Percentiles rank a stretch among this genome's conserved stretches.
Evolutionary conservation across 2,329 filamentous ascomycete genomes (phyloP).

Genomic region (Chaetothyriales sp.): DNA sequence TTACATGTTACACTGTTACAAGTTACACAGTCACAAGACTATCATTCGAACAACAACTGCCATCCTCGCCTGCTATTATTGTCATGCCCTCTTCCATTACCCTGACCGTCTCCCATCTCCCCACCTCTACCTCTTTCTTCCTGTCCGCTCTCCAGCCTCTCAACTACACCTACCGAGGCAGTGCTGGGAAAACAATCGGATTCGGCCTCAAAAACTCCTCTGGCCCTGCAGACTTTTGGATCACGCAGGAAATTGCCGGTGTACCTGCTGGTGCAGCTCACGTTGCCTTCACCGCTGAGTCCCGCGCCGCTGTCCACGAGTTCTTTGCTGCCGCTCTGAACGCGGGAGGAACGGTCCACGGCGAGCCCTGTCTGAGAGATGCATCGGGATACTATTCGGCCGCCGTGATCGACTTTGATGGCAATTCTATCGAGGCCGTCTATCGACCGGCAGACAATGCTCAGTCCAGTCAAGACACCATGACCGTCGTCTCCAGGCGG

Average conservation of each 20-base stretch:
- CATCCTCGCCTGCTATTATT: not conserved
- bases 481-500: not conserved
- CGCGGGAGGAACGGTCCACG: slow-evolving; percentile 46
- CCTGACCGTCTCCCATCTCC: slow-evolving; percentile 59
- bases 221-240: slow-evolving; percentile 44
- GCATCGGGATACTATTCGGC: slow-evolving; percentile 45
- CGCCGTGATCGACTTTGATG: slow-evolving; percentile 60
- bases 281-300: slow-evolving; percentile 54
- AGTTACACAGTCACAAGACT: no score
- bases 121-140: slow-evolving; percentile 71
- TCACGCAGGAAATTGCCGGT: slow-evolving; percentile 44
- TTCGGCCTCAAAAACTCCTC: slow-evolving; percentile 35
- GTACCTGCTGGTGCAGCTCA: slow-evolving; percentile 40
- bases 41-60: not conserved
- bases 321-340: slow-evolving; percentile 58
- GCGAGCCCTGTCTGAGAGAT: slow-evolving; percentile 39
- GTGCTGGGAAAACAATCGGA: slow-evolving; percentile 45
- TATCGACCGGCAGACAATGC: slow-evolving; percentile 29
- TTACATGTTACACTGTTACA: no score
- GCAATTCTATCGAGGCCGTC: slow-evolving; percentile 69
- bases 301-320: slow-evolving; percentile 48
- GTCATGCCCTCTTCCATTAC: slow-evolving; percentile 49
- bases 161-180: slow-evolving; percentile 55
- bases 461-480: slow-evolving; percentile 2
- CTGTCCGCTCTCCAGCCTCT: slow-evolving; percentile 63